Conservation (phyloP, 1,139 yeast genomes). For the Pichia inconspicua region DNA sequence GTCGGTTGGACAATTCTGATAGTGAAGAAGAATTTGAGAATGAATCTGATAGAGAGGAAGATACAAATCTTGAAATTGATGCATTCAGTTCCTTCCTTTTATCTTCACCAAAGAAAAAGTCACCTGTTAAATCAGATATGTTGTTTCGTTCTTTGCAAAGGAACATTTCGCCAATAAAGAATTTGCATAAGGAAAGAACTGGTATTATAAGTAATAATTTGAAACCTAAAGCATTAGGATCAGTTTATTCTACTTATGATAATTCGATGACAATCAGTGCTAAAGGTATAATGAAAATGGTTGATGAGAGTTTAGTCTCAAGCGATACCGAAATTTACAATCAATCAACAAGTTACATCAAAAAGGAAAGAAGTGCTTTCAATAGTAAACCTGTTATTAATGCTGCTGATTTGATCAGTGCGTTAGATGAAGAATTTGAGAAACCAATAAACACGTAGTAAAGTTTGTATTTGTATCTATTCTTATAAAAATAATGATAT, state of each 20-base stretch:
- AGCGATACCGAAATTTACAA: constrained; percentile 28
- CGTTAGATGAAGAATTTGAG: constrained; percentile 13
- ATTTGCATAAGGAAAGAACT: constrained; percentile 8
- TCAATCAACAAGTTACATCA: constrained; percentile 16
- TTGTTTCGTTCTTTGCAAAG: constrained; percentile 5
- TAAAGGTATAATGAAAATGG: constrained; percentile 29
- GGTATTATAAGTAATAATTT: constrained; percentile 9
- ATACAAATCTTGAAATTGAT: neutral
- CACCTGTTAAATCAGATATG: constrained; percentile 1
- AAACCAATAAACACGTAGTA: constrained; percentile 1
- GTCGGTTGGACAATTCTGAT: constrained; percentile 12
- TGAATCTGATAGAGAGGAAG: neutral
- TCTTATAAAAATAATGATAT: neutral
- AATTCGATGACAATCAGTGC: constrained; percentile 30
- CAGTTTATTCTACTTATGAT: constrained; percentile 24
- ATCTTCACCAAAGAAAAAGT: constrained; percentile 5
- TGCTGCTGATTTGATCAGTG: constrained; percentile 25
- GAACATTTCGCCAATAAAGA: constrained; percentile 9
- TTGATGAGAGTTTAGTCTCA: constrained; percentile 30
- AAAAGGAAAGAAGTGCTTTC: constrained; percentile 10
- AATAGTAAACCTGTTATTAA: constrained; percentile 17
- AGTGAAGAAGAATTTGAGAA: constrained; percentile 1
- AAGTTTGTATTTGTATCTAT: neutral
- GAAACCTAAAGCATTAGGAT: constrained; percentile 9
- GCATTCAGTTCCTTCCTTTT: neutral